Evolutionary conservation across 306 rosid genomes (phyloP), one percentile per base, ranked within the genome.

Genomic region (Prunus mira): DNA sequence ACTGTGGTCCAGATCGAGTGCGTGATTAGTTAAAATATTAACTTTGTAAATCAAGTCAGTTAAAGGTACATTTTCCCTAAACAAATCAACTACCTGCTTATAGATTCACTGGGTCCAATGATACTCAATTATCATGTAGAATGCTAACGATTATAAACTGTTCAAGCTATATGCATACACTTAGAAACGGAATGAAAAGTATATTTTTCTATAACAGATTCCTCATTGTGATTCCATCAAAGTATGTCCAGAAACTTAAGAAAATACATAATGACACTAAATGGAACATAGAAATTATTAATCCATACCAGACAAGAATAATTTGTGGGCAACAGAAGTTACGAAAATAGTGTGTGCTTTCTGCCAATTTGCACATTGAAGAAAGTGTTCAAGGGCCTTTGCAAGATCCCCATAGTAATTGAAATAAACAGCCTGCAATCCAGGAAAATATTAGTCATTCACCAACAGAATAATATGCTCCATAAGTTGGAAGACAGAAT

Each of bases 291-390:
- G 57, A 38, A 73, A 45, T 22, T 41, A 5, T 18, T 43, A 25
- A 58, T 9, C 45, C 77, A 24, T 73, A 95, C 98, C 96, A 71
- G 89, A 87, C 85, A 95, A 86, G 86, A 92, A 95, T 66, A 95
- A 71, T 71, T 60, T 83, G 83, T 88, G 89, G 73, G 97, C 96
- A 79, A 95, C 90, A 47, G 95, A 84, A 24, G 91, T 88, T 72
- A 89, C 54, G 20, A 95, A 95, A 60, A 88, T 84, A 54, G 96
- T 77, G 78, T 95, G 98, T 54, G 98, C 97, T 87, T 83, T 95
- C 82, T 85, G 95, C 98, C 98, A 95, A 82, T 92, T 86, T 76
- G 86, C 91, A 85, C 96, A 95, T 78, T 88, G 82, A 45, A 92
- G 92, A 79, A 85, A 92, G 79, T 92, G 90, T 80, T 95, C 97